Evolutionary conservation across 805 yeast genomes (phyloP).

Genomic region (Candida chilensis): DNA sequence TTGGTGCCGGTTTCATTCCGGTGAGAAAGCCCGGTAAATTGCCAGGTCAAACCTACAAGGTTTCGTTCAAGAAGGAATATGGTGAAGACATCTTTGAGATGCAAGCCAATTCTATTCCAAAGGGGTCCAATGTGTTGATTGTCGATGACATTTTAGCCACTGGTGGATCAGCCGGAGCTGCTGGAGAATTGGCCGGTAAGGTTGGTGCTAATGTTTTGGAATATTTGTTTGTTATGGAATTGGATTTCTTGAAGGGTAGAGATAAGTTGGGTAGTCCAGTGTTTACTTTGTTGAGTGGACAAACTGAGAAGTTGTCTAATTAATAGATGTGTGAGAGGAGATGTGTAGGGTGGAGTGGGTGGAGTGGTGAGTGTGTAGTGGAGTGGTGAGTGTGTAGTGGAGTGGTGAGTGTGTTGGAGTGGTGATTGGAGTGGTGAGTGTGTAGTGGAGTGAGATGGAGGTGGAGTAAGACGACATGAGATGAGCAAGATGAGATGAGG

Average conservation of each 20-base stretch:
- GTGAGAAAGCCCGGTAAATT: conserved; percentile 93
- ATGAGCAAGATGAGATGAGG: no score
- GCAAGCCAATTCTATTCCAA: conserved; percentile 73
- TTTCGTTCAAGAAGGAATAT: conserved; percentile 82
- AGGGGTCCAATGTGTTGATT: conserved; percentile 73
- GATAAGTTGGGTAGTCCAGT: conserved; percentile 78
- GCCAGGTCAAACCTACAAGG: conserved; percentile 75
- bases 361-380: no score
- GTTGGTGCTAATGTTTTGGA: conserved; percentile 69
- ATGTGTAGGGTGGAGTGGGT: no score
- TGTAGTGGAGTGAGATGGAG: no score
- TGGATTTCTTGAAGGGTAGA: conserved; percentile 91
- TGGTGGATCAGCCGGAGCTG: conserved; percentile 94
- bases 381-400: no score
- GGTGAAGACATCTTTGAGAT: conserved; percentile 86
- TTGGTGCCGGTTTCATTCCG: conserved; percentile 89
- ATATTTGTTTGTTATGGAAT: conserved; percentile 86
- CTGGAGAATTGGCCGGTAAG: conserved; percentile 71
- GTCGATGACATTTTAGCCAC: conserved; percentile 98
- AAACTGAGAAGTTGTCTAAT: conserved; percentile 48
- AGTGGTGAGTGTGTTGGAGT: no score
- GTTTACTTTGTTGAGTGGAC: conserved; percentile 84
- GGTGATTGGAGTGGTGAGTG: no score
- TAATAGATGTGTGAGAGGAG: no score
- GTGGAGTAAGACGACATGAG: no score